These are phyloP conservation scores for Cladophialophora carrionii DNA, from an alignment of 2,329 filamentous ascomycete genomes.

Conservation along the genomic window DNA sequence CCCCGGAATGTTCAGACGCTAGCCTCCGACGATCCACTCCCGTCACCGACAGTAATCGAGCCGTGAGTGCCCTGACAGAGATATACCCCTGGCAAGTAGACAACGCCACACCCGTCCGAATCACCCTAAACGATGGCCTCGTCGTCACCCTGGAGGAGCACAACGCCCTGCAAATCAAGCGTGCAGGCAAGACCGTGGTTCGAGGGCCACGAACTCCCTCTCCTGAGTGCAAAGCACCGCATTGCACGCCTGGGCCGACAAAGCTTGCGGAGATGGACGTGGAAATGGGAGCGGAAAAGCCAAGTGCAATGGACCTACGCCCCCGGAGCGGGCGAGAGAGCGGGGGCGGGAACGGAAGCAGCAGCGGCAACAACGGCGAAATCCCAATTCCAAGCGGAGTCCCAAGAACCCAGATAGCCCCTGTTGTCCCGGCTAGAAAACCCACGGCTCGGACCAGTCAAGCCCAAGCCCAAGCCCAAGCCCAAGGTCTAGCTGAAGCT, in stretches of 20 bases:
- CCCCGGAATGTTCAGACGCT: neutral
- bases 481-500: too few relatives aligned
- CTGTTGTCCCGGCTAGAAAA: too few relatives aligned
- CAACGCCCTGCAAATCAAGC: constrained; percentile 4
- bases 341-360: neutral
- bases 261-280: neutral
- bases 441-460: neutral
- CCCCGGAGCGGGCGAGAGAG: neutral
- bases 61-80: too few relatives aligned
- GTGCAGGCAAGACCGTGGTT: neutral
- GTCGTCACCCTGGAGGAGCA: neutral
- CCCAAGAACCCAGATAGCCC: too few relatives aligned
- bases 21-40: neutral
- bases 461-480: too few relatives aligned
- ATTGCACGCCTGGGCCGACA: neutral
- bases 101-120: neutral
- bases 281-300: neutral
- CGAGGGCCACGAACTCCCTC: neutral
- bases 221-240: neutral
- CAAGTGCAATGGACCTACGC: neutral
- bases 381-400: neutral
- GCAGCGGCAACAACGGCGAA: neutral
- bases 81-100: too few relatives aligned
- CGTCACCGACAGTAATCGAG: neutral
- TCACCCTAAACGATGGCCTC: neutral